A percentile compares a stretch with the other conserved stretches of the same genome.
phyloP scores from a whole-genome alignment of 2,329 filamentous ascomycete genomes.

The Aureobasidium sp. region DNA sequence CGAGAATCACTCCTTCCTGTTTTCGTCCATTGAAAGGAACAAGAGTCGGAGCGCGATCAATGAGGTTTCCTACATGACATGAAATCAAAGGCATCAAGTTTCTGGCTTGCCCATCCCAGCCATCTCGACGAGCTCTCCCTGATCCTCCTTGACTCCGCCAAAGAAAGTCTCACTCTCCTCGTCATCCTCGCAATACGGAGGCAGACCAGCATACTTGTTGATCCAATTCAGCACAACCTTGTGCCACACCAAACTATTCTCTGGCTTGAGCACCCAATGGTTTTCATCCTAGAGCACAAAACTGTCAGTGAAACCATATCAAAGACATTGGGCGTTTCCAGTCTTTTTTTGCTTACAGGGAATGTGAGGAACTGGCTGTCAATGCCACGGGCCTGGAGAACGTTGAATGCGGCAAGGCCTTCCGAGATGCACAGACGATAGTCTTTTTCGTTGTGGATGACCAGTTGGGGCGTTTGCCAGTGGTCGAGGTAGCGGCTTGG shows the following conservation, averaged over 20 bases:
- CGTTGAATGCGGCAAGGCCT: constrained; percentile 78
- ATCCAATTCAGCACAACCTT: constrained; percentile 75
- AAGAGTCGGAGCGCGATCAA: too few species aligned
- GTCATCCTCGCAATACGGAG: constrained; percentile 33
- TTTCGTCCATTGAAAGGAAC: too few species aligned
- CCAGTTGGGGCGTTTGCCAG: constrained; percentile 81
- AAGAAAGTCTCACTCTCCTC: constrained; percentile 24
- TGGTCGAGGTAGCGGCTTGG: constrained; percentile 51
- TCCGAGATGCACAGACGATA: constrained; percentile 82
- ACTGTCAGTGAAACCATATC: background rate
- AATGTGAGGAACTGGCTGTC: constrained; percentile 75
- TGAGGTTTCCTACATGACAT: too few species aligned
- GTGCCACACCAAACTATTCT: constrained; percentile 90
- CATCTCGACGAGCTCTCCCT: constrained; percentile 17
- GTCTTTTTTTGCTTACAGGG: constrained; percentile 35
- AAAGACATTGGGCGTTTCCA: too few species aligned
- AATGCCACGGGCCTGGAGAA: constrained; percentile 67
- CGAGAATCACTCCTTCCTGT: too few species aligned
- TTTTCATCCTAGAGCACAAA: constrained; percentile 50
- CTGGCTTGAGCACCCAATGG: constrained; percentile 81
- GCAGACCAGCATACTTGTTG: constrained; percentile 51
- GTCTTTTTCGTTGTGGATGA: constrained; percentile 86
- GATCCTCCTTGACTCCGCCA: constrained; percentile 24
- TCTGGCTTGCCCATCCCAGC: constrained; percentile 15
- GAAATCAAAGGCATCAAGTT: background rate